Evolutionary conservation across 1,284 basidiomycete species (phyloP), one percentile per base, ranked within the genome.

Genomic region (Bondarzewia mesenterica): DNA sequence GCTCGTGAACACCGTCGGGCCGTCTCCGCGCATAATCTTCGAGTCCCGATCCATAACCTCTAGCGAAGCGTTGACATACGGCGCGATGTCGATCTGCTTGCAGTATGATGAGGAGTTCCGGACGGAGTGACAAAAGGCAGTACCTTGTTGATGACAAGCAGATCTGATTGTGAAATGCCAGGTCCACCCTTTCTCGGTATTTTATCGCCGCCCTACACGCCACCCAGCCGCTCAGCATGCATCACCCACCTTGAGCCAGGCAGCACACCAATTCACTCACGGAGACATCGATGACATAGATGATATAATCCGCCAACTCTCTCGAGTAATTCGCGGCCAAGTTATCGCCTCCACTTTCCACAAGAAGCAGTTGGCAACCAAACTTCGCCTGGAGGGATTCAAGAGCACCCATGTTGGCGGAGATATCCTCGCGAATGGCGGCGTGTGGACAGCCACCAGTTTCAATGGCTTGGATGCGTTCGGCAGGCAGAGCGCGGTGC

Each of bases 171-270:
- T 2, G 91, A 93, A 57, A 97, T 95, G 12, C 95, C 95, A 2
- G 95, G 95, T 1, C 95, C 95, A 5, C 96, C 95, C 71, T 99
- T 99, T 26, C 95, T 77, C 8, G 95, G 95, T 54, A 99, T 95
- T 69, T 99, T 99, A 70, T 99, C 96, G 0, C 95, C 95, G 22
- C 95, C 95, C 72, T 88, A 54, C 35, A 21, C 37, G 20, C 35
- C n/a, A 35, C 16, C 39, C 18, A 16, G 21, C 22, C 22, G 23
- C 15, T 36, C 16, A 20, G 7, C 41, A 47, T 12, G 20, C 38
- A 10, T 18, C 5, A 12, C 38, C 4, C 38, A 23, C n/a, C 14
- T 29, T 14, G 23, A 32, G n/a, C 23, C 1, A 21, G 20, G 26
- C 14, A 8, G 8, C 29, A 18, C 10, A 44, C 42, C 18, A 27